Conservation (phyloP, 495 filamentous ascomycete genomes). For the Thozetella sp. region DNA sequence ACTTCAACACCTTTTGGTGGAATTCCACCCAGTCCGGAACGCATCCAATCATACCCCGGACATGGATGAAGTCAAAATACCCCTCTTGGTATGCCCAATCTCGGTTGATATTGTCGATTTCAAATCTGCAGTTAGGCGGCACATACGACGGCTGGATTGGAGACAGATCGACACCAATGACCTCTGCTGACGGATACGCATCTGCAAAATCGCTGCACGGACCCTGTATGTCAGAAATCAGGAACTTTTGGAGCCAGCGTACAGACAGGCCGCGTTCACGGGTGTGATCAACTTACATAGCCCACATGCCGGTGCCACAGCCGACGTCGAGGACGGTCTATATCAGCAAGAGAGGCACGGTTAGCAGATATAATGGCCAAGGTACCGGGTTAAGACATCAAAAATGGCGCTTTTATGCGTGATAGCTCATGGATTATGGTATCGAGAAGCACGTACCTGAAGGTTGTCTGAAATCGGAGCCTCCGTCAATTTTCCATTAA, state of each 20-base stretch:
- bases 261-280: too few species aligned
- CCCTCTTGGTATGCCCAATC: constrained; percentile 49
- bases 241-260: too few species aligned
- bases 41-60: constrained; percentile 54
- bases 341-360: too few species aligned
- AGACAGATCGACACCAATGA: constrained; percentile 59
- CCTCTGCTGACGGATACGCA: constrained; percentile 44
- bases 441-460: background rate
- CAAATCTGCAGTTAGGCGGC: constrained; percentile 53
- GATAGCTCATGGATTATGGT: background rate
- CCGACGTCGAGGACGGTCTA: constrained; percentile 4
- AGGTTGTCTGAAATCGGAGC: background rate
- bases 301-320: constrained; percentile 8
- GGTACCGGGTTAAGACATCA: background rate
- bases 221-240: background rate
- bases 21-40: constrained; percentile 56
- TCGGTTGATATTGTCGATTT: constrained; percentile 54
- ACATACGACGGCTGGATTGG: constrained; percentile 47
- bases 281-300: constrained; percentile 3
- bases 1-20: constrained; percentile 3
- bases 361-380: too few species aligned
- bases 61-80: constrained; percentile 65
- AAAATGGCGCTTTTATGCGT: background rate
- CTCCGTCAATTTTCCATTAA: background rate
- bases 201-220: constrained; percentile 53